Percentiles rank a stretch among this genome's conserved stretches.
These are phyloP conservation scores for Coemansia sp. DNA, from an alignment of 192 early-diverging fungal genomes.

Conservation along the genomic window DNA sequence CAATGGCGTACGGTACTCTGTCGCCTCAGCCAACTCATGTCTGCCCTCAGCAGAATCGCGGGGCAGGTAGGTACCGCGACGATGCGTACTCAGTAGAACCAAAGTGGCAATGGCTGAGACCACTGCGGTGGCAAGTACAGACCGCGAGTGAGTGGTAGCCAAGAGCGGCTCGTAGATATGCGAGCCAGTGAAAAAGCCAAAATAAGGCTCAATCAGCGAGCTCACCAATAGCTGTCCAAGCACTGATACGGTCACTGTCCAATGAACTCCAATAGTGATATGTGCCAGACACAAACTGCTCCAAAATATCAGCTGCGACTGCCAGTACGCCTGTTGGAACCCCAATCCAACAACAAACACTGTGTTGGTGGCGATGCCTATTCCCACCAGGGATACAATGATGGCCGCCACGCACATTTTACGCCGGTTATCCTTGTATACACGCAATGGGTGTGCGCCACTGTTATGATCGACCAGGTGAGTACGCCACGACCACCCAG, in stretches of 20 bases:
- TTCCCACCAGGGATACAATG: constrained; percentile 4
- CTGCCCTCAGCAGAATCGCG: background rate
- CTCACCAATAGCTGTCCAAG: constrained; percentile 2
- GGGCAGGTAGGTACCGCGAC: constrained; percentile 29
- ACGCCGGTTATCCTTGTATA: constrained; percentile 2
- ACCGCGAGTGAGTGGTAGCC: constrained; percentile 21
- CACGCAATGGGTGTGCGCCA: background rate
- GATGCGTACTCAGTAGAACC: constrained; percentile 27
- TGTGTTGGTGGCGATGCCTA: background rate
- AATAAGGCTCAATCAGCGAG: constrained; percentile 21
- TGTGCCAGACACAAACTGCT: background rate
- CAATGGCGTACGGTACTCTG: constrained; percentile 40
- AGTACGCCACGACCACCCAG: background rate
- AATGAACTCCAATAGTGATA: background rate
- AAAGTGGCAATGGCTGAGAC: constrained; percentile 7
- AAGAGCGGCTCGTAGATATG: constrained; percentile 14
- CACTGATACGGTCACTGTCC: background rate
- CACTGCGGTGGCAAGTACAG: background rate
- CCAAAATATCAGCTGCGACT: constrained; percentile 25
- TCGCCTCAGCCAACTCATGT: background rate
- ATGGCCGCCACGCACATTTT: constrained; percentile 1
- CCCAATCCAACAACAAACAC: background rate
- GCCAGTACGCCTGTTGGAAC: constrained; percentile 34
- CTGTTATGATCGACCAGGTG: background rate
- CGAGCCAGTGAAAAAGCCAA: constrained; percentile 10